Conservation (phyloP, 164 flowering plant species). For the Aristolochia californica region DNA sequence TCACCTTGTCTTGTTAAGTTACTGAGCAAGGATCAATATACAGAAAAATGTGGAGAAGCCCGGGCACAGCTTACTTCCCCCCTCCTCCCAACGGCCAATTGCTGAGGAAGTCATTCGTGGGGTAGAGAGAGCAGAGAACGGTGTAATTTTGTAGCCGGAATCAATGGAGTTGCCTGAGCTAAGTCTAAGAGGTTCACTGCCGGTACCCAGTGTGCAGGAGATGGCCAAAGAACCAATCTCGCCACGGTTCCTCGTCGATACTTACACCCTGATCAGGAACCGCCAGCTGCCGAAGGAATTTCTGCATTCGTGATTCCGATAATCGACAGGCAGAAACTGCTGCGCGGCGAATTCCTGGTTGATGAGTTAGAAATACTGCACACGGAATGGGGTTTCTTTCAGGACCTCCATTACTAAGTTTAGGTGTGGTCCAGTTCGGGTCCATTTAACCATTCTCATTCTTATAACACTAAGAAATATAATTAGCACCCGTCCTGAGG, state of each 20-base stretch:
- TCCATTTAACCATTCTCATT: no score
- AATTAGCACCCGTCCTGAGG: no score
- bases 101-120: no score
- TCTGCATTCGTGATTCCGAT: conserved; percentile 15
- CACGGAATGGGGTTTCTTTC: conserved; percentile 35
- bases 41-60: no score
- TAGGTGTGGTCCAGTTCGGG: no score
- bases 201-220: conserved; percentile 43
- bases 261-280: conserved; percentile 16
- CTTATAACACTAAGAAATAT: no score
- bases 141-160: not conserved
- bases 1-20: no score
- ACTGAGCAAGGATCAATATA: no score
- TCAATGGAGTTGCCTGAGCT: conserved; percentile 5
- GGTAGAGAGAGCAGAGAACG: no score
- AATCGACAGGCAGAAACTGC: conserved; percentile 24
- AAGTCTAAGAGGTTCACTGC: conserved; percentile 29
- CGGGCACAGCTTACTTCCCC: no score
- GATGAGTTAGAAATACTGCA: conserved; percentile 29
- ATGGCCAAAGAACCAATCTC: conserved; percentile 23
- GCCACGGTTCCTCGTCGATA: conserved; percentile 30
- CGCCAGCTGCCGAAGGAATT: not conserved
- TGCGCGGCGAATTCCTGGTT: conserved; percentile 5
- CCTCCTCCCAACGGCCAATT: no score
- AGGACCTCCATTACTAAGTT: conserved; percentile 15